Evolutionary conservation across 1,284 basidiomycete genomes (phyloP), one percentile per base, ranked within the genome.

Genomic region (Cryptococcus sp.): DNA sequence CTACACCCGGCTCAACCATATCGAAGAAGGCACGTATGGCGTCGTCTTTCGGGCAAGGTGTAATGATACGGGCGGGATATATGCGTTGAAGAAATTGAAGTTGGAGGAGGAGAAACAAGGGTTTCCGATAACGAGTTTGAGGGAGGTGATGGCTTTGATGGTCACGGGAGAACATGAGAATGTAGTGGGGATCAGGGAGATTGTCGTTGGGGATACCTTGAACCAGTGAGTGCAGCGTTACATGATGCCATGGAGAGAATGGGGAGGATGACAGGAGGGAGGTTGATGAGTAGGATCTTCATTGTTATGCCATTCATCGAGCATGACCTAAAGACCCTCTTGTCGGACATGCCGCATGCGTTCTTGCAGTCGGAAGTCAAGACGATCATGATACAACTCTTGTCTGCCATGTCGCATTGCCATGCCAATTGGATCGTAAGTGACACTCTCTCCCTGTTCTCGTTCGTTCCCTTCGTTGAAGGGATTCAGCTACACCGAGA

Each of bases 221-320:
- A 97, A 92, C 56, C 94, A 98, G 93, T 97, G 74, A 78, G 92
- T 83, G 52, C n/a, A n/a, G n/a, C n/a, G n/a, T n/a, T n/a, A n/a
- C n/a, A 23, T 18, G 19, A 7, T 64, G 11, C 1, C 23, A 9
- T 22, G 22, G 38, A 24, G 11, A 39, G 9, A 21, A 9, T 7
- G 9, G 34, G 24, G 5, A 9, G 41, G 5, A 9, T 11, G n/a
- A 11, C 21, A 33, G 18, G 32, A 14, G 12, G 9, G 16, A 4
- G 16, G 36, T 38, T 44, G 34, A 49, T 14, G n/a, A 23, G 7
- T 77, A 93, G 90, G 77, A 90, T 97, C 47, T 98, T 92, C 74
- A 91, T 98, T 54, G 93, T 97, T 26, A 97, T 97, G 92, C 94
- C 97, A 65, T 98, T 99, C 67, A 93, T 98, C 67, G 95, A 98